phyloP scores from a whole-genome alignment of 805 yeast genomes.

The Starmera amethionina region DNA sequence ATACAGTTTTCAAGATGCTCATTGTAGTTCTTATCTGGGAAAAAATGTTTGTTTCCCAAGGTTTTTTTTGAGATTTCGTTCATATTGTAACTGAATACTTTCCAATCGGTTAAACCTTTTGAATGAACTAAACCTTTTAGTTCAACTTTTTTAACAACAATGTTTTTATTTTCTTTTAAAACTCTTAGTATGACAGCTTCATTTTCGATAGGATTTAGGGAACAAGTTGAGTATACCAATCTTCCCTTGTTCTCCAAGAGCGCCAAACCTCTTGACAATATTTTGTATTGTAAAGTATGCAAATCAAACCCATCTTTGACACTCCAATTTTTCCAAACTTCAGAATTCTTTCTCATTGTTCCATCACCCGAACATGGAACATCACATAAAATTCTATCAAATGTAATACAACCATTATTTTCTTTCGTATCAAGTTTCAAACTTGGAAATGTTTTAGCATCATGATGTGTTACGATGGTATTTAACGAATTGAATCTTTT shows the following conservation, averaged over 20 bases:
- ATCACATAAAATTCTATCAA: conserved; percentile 91
- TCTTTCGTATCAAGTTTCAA: conserved; percentile 25
- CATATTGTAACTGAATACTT: conserved; percentile 69
- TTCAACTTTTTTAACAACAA: conserved; percentile 66
- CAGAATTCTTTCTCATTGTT: conserved; percentile 95
- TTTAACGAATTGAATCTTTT: conserved; percentile 91
- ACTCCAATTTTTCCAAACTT: conserved; percentile 82
- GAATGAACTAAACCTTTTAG: conserved; percentile 74
- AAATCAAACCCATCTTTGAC: conserved; percentile 94
- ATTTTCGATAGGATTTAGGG: conserved; percentile 90
- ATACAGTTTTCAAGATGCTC: conserved; percentile 62
- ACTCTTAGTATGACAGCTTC: conserved; percentile 96
- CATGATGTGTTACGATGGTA: conserved; percentile 89
- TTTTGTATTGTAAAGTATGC: conserved; percentile 81
- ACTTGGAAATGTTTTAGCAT: conserved; percentile 93
- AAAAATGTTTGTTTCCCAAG: conserved; percentile 29
- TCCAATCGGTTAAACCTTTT: conserved; percentile 74
- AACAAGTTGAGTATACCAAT: conserved; percentile 93
- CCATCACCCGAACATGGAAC: conserved; percentile 99
- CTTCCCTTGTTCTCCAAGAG: conserved; percentile 83
- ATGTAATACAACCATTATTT: conserved; percentile 64
- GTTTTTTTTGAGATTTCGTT: conserved; percentile 21
- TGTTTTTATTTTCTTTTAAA: conserved; percentile 65
- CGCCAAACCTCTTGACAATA: conserved; percentile 83
- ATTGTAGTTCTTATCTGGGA: conserved; percentile 58